These are phyloP conservation scores for Linnemannia exigua DNA, from an alignment of 192 early-diverging fungal genomes.

Conservation along the genomic window DNA sequence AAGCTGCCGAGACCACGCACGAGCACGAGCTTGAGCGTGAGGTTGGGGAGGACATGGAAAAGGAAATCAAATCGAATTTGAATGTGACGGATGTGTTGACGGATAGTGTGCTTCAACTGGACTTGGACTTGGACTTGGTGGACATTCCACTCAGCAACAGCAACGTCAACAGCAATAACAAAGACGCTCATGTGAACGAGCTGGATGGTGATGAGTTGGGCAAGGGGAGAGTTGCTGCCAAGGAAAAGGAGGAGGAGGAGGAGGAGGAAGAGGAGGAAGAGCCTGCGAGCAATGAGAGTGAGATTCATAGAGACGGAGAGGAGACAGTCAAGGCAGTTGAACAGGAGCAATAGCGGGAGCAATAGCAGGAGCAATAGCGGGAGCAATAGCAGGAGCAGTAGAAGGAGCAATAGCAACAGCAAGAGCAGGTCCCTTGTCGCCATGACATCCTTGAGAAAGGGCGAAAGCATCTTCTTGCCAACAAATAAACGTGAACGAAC, in stretches of 20 bases:
- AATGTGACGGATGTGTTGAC: background rate
- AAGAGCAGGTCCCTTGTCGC: too few species aligned
- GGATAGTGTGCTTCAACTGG: background rate
- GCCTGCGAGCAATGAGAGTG: background rate
- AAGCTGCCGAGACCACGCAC: background rate
- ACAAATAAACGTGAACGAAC: too few species aligned
- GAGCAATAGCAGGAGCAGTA: too few species aligned
- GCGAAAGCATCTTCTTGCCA: too few species aligned
- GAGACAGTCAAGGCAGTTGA: background rate
- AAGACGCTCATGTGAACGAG: background rate
- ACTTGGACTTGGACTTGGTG: slow-evolving; percentile 13
- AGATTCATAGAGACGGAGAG: background rate
- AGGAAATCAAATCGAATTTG: slow-evolving; percentile 17
- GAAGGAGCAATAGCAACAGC: too few species aligned
- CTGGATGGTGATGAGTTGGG: background rate
- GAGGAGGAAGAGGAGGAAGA: slow-evolving; percentile 6
- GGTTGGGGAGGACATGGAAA: background rate
- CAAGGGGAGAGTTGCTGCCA: too few species aligned
- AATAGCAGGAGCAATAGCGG: background rate
- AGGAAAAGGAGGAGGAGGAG: too few species aligned
- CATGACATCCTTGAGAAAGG: background rate
- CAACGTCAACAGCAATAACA: background rate
- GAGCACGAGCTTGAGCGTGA: background rate
- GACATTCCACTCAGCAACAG: slow-evolving; percentile 9
- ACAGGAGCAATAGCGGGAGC: background rate